Percentiles rank a stretch among this genome's conserved stretches.
phyloP scores from a whole-genome alignment of 495 filamentous ascomycete species.

The Trichoderma virens region DNA sequence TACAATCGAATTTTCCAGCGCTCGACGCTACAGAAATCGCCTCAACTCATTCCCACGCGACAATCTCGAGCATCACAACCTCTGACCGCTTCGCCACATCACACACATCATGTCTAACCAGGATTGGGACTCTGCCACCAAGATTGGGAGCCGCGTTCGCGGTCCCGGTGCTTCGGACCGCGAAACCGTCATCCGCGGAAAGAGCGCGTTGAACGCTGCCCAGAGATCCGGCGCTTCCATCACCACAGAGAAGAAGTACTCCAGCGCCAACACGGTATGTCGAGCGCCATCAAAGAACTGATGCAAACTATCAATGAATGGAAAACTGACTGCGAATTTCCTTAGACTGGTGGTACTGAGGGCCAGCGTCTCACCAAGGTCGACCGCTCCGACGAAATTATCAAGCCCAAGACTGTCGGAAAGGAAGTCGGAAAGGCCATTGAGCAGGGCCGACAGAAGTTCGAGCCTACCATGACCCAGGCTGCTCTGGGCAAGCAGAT shows the following conservation, averaged over 20 bases:
- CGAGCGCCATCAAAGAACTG: neutral
- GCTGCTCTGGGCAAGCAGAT: slow-evolving; percentile 93
- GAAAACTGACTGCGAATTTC: slow-evolving; percentile 11
- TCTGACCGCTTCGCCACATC: slow-evolving; percentile 6
- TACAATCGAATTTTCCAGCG: neutral
- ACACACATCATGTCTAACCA: slow-evolving; percentile 44
- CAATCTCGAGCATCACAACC: slow-evolving; percentile 10
- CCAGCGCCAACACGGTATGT: slow-evolving; percentile 69
- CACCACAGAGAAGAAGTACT: slow-evolving; percentile 89
- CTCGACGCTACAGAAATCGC: neutral
- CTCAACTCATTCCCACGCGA: neutral
- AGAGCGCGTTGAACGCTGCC: slow-evolving; percentile 83
- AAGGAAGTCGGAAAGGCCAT: slow-evolving; percentile 74
- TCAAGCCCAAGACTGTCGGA: slow-evolving; percentile 89
- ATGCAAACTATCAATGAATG: slow-evolving; percentile 11
- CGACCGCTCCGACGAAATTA: slow-evolving; percentile 94
- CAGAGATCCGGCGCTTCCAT: slow-evolving; percentile 68
- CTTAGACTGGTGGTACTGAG: slow-evolving; percentile 53
- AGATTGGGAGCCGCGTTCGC: slow-evolving; percentile 80
- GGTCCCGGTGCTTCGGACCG: slow-evolving; percentile 54
- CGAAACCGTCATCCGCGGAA: slow-evolving; percentile 82
- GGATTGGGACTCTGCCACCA: slow-evolving; percentile 85
- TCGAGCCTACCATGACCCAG: slow-evolving; percentile 86
- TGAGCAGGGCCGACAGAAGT: slow-evolving; percentile 58
- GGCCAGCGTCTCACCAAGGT: slow-evolving; percentile 97